A percentile compares a stretch with the other conserved stretches of the same genome.
Evolutionary conservation across 2,329 filamentous ascomycete species (phyloP).

Genomic region (Diaporthe nobilis): DNA sequence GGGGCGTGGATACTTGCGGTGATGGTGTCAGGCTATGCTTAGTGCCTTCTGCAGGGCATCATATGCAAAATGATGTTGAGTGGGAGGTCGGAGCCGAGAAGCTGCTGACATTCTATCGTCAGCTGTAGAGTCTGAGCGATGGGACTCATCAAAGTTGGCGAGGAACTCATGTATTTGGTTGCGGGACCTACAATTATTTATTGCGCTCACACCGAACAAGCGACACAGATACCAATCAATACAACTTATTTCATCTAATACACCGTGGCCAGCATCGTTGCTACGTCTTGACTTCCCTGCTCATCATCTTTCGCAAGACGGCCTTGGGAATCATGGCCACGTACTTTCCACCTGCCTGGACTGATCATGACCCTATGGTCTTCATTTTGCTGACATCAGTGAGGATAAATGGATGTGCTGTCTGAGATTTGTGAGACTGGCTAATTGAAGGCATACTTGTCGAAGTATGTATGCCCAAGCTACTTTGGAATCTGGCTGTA

Average conservation of each 20-base stretch:
- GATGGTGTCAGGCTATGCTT: constrained; percentile 58
- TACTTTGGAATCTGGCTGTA: neutral
- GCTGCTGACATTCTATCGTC: constrained; percentile 46
- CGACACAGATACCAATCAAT: neutral
- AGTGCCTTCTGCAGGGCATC: constrained; percentile 63
- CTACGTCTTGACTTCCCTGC: neutral
- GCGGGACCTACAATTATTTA: no score
- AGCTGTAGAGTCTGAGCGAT: neutral
- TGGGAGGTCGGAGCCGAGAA: constrained; percentile 63
- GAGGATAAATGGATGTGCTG: neutral
- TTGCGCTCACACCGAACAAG: neutral
- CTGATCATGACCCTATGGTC: neutral
- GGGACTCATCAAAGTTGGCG: neutral
- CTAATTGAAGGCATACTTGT: neutral
- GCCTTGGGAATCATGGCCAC: neutral
- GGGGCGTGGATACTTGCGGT: constrained; percentile 41
- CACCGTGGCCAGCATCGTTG: neutral
- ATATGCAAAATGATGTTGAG: constrained; percentile 66
- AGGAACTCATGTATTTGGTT: neutral
- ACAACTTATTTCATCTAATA: neutral
- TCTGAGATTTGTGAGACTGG: neutral
- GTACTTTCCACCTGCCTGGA: neutral
- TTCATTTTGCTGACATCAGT: neutral
- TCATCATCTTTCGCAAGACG: neutral
- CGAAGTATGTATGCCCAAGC: neutral